Evolutionary conservation across 129 eudicot species (phyloP), one percentile per base, ranked within the genome.

Genomic region (Centrapalus pauciflorus): DNA sequence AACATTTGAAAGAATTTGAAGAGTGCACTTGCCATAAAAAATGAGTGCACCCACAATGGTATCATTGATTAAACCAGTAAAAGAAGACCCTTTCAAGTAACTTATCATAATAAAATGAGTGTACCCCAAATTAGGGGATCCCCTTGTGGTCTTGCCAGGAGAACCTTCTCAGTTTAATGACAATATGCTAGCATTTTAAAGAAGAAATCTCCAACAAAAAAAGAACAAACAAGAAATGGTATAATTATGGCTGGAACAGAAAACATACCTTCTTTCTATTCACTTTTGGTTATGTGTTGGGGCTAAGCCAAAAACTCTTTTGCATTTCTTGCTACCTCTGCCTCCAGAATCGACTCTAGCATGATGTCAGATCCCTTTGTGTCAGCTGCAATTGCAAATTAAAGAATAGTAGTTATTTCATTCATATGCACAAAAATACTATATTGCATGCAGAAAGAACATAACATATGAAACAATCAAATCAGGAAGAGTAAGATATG

Each of bases 271-370:
- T 56, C 7, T 17, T 66, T 78, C 24, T 46, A 89, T 77, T 81
- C 81, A 54, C 52, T 20, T 69, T 74, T 84, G 59, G 60, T 72
- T 41, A 87, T 59, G 71, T 77, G 82, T 74, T 79, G 83, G 59
- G 87, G 82, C 51, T 81, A 82, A 9, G 83, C 61, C 4, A 82
- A 87, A 55, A 87, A 90, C 9, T 80, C 87, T 71, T 90, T 90
- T 19, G 97, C 95, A 79, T 84, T 90, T 32, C 76, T 80, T 40
- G 95, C 97, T 76, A 90, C 92, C 45, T 84, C 95, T 41, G 88
- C 87, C 77, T 87, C 95, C 65, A 87, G 45, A 45, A 90, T 79
- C 10, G 97, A 92, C 78, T 87, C 97, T 73, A 90, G 73, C 65
- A 87, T 74, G 51, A 90, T 81, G 64, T 90, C 97, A 21, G 97